Conservation (phyloP, 75 land plant genomes). For the Adiantum capillusveneris region DNA sequence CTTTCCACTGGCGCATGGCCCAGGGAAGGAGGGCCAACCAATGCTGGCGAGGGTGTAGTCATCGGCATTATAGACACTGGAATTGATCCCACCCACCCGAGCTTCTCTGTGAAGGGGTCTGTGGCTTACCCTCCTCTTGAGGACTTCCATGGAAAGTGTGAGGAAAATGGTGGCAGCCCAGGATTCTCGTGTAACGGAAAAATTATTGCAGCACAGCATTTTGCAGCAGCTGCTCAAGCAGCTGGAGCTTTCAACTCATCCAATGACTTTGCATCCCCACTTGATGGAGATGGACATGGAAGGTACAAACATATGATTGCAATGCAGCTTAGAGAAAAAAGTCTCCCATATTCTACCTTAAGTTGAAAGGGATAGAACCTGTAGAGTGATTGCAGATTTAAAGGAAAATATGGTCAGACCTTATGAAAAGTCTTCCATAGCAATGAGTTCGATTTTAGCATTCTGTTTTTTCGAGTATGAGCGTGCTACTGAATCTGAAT, state of each 20-base stretch:
- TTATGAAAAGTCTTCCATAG: too few relatives aligned
- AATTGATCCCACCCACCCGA: conserved; percentile 88
- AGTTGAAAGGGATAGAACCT: too few relatives aligned
- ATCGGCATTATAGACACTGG: conserved; percentile 84
- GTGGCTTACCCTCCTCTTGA: conserved; percentile 64
- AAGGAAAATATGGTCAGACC: too few relatives aligned
- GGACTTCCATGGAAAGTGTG: conserved; percentile 66
- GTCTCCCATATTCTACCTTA: too few relatives aligned
- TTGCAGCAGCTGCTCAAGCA: conserved; percentile 82
- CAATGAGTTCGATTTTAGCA: too few relatives aligned
- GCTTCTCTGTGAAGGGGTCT: conserved; percentile 51
- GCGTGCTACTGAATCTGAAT: too few relatives aligned
- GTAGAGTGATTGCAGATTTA: too few relatives aligned
- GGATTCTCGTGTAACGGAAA: conserved; percentile 79
- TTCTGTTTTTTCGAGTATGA: too few relatives aligned
- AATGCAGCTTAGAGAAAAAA: too few relatives aligned
- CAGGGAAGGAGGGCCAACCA: conserved; percentile 51
- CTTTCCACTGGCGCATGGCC: conserved; percentile 86
- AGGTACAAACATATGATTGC: conserved; percentile 27
- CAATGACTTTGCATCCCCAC: conserved; percentile 74
- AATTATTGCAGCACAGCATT: conserved; percentile 91
- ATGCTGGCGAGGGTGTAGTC: conserved; percentile 55
- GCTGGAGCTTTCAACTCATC: conserved; percentile 73
- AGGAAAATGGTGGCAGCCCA: conserved; percentile 44
- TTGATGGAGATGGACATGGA: conserved; percentile 99